Conservation (phyloP, 768 basidiomycete genomes). For the Lactifluus piperatus region DNA sequence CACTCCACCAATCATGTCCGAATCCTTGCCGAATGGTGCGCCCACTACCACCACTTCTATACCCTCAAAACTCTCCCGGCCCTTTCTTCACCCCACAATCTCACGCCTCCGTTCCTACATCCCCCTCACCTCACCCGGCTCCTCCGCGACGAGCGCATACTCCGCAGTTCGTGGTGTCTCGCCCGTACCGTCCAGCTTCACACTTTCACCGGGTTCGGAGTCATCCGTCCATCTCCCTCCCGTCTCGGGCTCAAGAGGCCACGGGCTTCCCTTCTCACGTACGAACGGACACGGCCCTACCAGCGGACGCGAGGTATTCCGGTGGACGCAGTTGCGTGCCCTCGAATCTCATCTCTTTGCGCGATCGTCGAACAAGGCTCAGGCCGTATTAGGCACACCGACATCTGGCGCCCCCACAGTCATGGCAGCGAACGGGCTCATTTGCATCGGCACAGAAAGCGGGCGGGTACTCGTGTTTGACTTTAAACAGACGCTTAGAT, state of each 20-base stretch:
- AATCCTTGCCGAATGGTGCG: conserved; percentile 26
- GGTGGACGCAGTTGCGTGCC: conserved; percentile 61
- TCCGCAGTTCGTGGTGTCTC: conserved; percentile 37
- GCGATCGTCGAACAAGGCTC: conserved; percentile 46
- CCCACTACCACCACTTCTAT: background rate
- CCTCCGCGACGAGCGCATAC: conserved; percentile 36
- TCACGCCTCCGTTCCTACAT: conserved; percentile 72
- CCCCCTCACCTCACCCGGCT: conserved; percentile 36
- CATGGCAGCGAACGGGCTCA: conserved; percentile 74
- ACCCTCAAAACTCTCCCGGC: conserved; percentile 34
- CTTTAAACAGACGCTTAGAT: conserved; percentile 78
- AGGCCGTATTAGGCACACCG: conserved; percentile 51
- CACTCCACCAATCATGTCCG: conserved; percentile 33
- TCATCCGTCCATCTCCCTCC: conserved; percentile 44
- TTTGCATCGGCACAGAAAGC: conserved; percentile 79
- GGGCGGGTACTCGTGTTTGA: conserved; percentile 81
- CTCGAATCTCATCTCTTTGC: conserved; percentile 52
- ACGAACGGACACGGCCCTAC: conserved; percentile 17
- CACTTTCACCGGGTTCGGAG: conserved; percentile 54
- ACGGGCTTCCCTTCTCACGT: conserved; percentile 21
- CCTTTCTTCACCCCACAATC: conserved; percentile 64
- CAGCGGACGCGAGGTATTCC: conserved; percentile 52
- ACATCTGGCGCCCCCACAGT: conserved; percentile 65
- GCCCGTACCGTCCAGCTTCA: conserved; percentile 41
- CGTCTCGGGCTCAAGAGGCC: conserved; percentile 7